phyloP scores from a whole-genome alignment of 495 filamentous ascomycete genomes.

The Pyrenopolyporus hunteri region DNA sequence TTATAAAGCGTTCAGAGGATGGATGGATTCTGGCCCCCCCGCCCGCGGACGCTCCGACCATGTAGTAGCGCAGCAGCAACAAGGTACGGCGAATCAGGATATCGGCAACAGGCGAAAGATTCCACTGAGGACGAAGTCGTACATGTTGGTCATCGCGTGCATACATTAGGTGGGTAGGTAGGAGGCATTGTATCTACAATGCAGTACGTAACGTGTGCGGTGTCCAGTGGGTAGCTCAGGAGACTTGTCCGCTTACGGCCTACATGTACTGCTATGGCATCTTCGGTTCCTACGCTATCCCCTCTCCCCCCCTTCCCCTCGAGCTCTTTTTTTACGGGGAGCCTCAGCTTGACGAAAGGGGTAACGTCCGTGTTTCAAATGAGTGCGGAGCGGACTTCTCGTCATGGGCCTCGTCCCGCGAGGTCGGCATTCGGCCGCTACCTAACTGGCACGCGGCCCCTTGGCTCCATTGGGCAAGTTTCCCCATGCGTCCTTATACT shows the following conservation, averaged over 20 bases:
- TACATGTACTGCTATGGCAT: constrained; percentile 11
- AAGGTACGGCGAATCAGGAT: constrained; percentile 28
- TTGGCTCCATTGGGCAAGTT: constrained; percentile 36
- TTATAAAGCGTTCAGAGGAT: constrained; percentile 26
- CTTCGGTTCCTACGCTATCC: too few relatives aligned
- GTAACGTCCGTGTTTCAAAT: constrained; percentile 39
- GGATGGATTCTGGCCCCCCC: constrained; percentile 22
- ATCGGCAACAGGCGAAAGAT: constrained; percentile 11
- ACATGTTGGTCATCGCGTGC: constrained; percentile 15
- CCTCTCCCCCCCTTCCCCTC: too few relatives aligned
- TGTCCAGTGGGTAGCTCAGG: constrained; percentile 22
- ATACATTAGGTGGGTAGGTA: neutral
- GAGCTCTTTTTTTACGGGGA: constrained; percentile 21
- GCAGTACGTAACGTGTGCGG: too few relatives aligned
- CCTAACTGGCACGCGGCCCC: constrained; percentile 35
- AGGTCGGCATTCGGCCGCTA: constrained; percentile 40
- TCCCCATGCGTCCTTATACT: constrained; percentile 23
- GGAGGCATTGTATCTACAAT: too few relatives aligned
- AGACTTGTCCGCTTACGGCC: constrained; percentile 21
- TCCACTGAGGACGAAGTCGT: constrained; percentile 13
- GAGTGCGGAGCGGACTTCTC: constrained; percentile 40
- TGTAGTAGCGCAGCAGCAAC: constrained; percentile 19
- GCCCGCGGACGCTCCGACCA: constrained; percentile 17
- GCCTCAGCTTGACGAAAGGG: constrained; percentile 28
- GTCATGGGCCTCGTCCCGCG: constrained; percentile 36